Conservation (phyloP, 202 grass and related monocot genomes). For the Panicum hallii region DNA sequence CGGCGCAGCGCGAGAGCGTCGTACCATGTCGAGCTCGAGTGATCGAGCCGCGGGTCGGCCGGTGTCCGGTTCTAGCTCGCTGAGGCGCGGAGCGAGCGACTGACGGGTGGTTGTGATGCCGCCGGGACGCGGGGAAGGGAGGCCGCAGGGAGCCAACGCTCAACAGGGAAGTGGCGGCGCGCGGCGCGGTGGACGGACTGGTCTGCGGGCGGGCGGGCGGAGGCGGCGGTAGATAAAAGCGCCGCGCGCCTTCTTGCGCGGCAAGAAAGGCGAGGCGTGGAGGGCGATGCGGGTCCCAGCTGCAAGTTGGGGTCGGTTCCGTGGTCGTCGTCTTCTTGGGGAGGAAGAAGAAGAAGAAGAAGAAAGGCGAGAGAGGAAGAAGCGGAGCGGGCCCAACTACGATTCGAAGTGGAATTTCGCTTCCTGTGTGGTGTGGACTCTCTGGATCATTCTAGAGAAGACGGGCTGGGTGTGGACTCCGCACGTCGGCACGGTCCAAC, state of each 20-base stretch:
- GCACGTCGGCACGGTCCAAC: neutral
- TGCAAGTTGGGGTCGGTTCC: neutral
- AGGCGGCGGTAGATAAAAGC: constrained; percentile 23
- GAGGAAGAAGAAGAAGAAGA: neutral
- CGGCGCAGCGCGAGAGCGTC: neutral
- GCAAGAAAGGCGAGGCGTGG: constrained; percentile 19
- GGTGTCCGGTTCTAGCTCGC: neutral
- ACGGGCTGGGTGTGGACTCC: neutral
- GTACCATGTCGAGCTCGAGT: constrained; percentile 36
- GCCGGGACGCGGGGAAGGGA: neutral
- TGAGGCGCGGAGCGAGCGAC: neutral
- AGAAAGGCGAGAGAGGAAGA: neutral
- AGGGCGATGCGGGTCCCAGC: neutral
- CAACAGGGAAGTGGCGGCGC: neutral
- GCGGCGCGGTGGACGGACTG: neutral
- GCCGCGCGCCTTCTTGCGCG: constrained; percentile 2
- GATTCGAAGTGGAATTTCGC: constrained; percentile 1
- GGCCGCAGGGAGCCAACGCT: neutral
- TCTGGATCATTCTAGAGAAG: neutral
- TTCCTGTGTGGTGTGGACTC: neutral
- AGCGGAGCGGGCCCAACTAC: neutral
- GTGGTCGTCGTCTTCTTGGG: neutral
- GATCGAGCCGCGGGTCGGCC: constrained; percentile 1
- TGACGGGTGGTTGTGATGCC: neutral
- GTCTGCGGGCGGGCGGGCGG: neutral